phyloP scores from a whole-genome alignment of 345 rosid genomes.

The Moringa oleifera region DNA sequence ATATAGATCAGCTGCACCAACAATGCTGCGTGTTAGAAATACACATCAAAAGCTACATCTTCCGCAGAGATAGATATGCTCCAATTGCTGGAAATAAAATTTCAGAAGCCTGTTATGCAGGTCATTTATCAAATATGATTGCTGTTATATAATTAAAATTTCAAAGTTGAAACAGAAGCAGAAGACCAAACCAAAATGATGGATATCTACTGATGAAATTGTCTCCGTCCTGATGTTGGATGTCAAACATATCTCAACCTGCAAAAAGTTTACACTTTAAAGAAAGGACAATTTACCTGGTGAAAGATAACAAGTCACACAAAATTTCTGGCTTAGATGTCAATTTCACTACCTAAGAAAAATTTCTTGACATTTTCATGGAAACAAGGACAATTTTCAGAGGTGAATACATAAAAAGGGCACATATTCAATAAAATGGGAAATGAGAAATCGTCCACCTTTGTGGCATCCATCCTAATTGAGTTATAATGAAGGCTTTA shows the following conservation, averaged over 20 bases:
- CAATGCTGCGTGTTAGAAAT: slow-evolving; percentile 1
- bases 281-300: not conserved
- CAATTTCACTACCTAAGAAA: not conserved
- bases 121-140: too few species aligned
- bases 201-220: slow-evolving; percentile 77
- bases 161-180: slow-evolving; percentile 5
- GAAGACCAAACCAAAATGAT: slow-evolving; percentile 71
- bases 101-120: too few species aligned
- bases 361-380: not conserved
- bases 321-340: not conserved
- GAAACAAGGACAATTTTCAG: not conserved
- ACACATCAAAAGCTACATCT: not conserved
- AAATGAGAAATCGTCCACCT: not conserved
- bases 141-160: not conserved
- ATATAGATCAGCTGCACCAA: slow-evolving; percentile 60
- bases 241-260: slow-evolving; percentile 98
- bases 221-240: slow-evolving; percentile 81
- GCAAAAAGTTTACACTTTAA: slow-evolving; percentile 14
- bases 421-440: not conserved
- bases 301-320: slow-evolving; percentile 1
- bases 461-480: not conserved
- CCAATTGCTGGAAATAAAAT: not conserved
- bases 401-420: too few species aligned
- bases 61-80: not conserved
- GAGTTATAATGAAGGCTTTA: too few species aligned